Evolutionary conservation across 192 early-diverging fungal genomes (phyloP).

Genomic region (Umbelopsis isabellina): DNA sequence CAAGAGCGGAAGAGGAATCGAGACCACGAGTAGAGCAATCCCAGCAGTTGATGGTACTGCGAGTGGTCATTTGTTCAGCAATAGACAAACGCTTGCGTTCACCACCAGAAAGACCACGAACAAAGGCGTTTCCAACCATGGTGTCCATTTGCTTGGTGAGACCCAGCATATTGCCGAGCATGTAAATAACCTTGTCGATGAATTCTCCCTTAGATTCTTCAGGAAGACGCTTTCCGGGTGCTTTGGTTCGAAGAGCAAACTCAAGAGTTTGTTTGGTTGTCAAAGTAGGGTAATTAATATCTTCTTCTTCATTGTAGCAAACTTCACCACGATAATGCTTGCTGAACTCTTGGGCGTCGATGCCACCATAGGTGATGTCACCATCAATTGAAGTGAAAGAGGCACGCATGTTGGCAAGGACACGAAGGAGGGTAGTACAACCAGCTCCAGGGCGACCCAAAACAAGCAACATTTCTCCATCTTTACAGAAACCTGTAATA

Average conservation of each 20-base stretch:
- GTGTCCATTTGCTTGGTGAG: conserved; percentile 62
- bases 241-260: conserved; percentile 76
- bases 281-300: conserved; percentile 62
- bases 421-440: conserved; percentile 64
- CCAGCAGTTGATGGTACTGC: conserved; percentile 66
- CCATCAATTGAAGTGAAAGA: conserved; percentile 53
- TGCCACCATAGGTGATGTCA: conserved; percentile 67
- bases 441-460: conserved; percentile 74
- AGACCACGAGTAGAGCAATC: conserved; percentile 76
- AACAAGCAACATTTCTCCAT: conserved; percentile 75
- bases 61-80: conserved; percentile 70
- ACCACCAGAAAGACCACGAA: conserved; percentile 76
- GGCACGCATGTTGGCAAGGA: conserved; percentile 56
- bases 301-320: conserved; percentile 75
- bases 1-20: conserved; percentile 78
- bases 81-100: conserved; percentile 78
- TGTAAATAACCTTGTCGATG: conserved; percentile 51
- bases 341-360: conserved; percentile 62
- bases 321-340: conserved; percentile 72
- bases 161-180: conserved; percentile 57
- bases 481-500: conserved; percentile 68
- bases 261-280: conserved; percentile 79
- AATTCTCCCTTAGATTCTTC: conserved; percentile 28
- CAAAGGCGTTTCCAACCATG: conserved; percentile 70
- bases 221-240: conserved; percentile 54